Evolutionary conservation across 352 stramenopile species (phyloP).

Genomic region (Albugo laibachii): DNA sequence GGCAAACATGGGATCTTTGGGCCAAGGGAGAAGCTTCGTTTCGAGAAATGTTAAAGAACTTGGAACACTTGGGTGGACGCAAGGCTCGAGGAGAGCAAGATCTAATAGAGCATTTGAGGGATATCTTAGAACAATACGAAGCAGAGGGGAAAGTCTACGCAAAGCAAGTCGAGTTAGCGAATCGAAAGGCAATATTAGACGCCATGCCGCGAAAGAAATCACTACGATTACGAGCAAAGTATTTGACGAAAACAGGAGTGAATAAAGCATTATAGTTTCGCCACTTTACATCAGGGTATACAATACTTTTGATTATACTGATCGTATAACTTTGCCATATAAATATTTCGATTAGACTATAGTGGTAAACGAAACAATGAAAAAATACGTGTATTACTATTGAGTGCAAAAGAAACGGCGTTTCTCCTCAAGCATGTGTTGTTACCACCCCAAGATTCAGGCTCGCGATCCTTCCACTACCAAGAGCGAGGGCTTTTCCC

Average conservation of each 20-base stretch:
- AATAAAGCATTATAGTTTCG: background rate
- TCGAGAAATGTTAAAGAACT: constrained; percentile 24
- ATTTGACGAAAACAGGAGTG: constrained; percentile 15
- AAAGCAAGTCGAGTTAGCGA: constrained; percentile 47
- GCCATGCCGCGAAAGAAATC: constrained; percentile 69
- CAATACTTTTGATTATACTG: background rate
- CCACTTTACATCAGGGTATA: background rate
- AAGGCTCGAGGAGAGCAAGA: constrained; percentile 56
- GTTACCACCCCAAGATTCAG: constrained; percentile 16
- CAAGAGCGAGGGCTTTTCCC: constrained; percentile 31
- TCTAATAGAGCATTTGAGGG: constrained; percentile 52
- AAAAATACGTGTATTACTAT: too few species aligned
- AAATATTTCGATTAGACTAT: constrained; percentile 1
- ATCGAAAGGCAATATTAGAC: constrained; percentile 56
- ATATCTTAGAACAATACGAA: constrained; percentile 61
- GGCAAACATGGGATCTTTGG: constrained; percentile 50
- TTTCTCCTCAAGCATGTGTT: too few species aligned
- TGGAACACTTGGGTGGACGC: constrained; percentile 34
- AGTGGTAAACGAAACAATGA: too few species aligned
- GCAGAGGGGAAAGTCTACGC: constrained; percentile 28
- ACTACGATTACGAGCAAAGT: constrained; percentile 67
- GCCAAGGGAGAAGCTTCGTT: constrained; percentile 54
- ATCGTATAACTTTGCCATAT: background rate
- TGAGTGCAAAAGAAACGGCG: too few species aligned
- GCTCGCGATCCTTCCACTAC: constrained; percentile 31